Evolutionary conservation across 495 filamentous ascomycete species (phyloP).

Genomic region (Talaromyces proteolyticus): DNA sequence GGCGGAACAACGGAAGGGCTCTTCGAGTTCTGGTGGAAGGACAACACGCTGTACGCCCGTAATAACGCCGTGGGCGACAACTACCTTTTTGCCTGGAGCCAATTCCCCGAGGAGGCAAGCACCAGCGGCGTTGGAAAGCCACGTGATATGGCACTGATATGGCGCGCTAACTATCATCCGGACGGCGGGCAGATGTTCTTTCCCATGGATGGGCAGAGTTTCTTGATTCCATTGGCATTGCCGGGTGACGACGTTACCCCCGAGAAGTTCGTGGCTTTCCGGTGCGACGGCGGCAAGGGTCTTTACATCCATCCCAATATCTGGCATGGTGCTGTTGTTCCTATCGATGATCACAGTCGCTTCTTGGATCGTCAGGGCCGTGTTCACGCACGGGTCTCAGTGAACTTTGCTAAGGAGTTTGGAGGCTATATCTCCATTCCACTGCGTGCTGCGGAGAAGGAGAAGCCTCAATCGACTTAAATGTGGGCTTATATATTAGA

Average conservation of each 20-base stretch:
- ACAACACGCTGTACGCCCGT: not conserved
- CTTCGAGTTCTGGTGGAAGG: not conserved
- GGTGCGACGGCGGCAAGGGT: not conserved
- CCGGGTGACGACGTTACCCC: not conserved
- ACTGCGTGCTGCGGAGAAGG: too few species aligned
- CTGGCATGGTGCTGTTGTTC: not conserved
- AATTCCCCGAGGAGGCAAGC: not conserved
- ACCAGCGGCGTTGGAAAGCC: not conserved
- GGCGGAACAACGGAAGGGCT: not conserved
- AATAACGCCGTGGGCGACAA: not conserved
- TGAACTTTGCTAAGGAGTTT: not conserved
- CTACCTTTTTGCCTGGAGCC: not conserved
- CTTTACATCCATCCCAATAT: not conserved
- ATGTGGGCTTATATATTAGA: too few species aligned
- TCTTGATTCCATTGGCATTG: not conserved
- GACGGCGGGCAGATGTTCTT: not conserved
- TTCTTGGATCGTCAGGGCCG: not conserved
- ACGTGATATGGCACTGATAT: not conserved
- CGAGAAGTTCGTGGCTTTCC: not conserved
- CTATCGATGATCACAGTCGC: not conserved
- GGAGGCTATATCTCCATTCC: not conserved
- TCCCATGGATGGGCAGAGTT: not conserved
- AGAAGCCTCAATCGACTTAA: not conserved
- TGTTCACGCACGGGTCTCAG: not conserved
- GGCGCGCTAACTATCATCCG: not conserved